phyloP scores from a whole-genome alignment of 371 early-diverging fungal genomes.

The Syncephalastrum sp. region DNA sequence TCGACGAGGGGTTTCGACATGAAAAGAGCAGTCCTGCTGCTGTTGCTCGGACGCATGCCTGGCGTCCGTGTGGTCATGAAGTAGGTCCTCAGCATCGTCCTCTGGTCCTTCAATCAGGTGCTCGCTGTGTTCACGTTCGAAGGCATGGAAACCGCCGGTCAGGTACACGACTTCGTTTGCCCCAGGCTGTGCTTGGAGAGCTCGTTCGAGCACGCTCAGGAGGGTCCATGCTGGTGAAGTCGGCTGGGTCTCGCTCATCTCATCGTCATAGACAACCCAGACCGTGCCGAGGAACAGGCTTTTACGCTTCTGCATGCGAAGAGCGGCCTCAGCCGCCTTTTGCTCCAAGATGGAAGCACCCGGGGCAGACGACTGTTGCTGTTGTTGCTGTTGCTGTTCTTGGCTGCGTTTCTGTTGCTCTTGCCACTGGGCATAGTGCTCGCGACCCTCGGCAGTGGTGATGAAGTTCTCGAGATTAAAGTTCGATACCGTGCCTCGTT shows the following conservation, averaged over 20 bases:
- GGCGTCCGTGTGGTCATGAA: slow-evolving; percentile 1
- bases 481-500: slow-evolving; percentile 56
- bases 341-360: slow-evolving; percentile 19
- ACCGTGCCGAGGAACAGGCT: slow-evolving; percentile 1
- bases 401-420: background rate
- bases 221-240: slow-evolving; percentile 65
- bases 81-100: slow-evolving; percentile 5
- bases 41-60: slow-evolving; percentile 7
- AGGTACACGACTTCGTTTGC: slow-evolving; percentile 26
- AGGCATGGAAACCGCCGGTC: slow-evolving; percentile 35
- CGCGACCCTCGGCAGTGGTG: slow-evolving; percentile 59
- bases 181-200: slow-evolving; percentile 10
- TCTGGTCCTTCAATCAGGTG: slow-evolving; percentile 14
- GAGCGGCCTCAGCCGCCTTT: slow-evolving; percentile 25
- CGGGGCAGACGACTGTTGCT: background rate
- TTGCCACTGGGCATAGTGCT: slow-evolving; percentile 25
- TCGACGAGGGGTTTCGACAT: slow-evolving; percentile 26
- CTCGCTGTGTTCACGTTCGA: slow-evolving; percentile 15
- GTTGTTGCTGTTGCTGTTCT: slow-evolving; percentile 5
- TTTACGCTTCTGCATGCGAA: slow-evolving; percentile 4
- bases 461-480: slow-evolving; percentile 64
- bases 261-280: slow-evolving; percentile 60
- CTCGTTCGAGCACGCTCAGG: slow-evolving; percentile 52
- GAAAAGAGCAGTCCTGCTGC: slow-evolving; percentile 5
- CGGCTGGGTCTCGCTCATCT: slow-evolving; percentile 45